These are phyloP conservation scores for Atkinsonella texensis DNA, from an alignment of 2,329 filamentous ascomycete genomes.

Conservation along the genomic window DNA sequence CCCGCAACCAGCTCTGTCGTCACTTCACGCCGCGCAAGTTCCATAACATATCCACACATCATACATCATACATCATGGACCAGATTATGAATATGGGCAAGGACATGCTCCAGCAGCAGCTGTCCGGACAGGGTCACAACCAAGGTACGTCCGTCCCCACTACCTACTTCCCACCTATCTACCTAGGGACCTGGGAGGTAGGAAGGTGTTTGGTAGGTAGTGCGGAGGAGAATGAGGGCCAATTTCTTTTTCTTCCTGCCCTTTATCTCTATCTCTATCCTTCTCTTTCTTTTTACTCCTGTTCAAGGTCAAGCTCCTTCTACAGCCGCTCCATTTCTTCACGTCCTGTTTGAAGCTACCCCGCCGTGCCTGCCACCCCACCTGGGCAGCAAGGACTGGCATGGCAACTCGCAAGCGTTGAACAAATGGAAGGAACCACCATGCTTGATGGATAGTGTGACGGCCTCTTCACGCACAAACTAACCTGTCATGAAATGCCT, in stretches of 20 bases:
- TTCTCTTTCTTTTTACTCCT: not conserved
- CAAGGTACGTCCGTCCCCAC: not conserved
- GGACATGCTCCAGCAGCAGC: conserved; percentile 12
- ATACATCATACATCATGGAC: conserved; percentile 28
- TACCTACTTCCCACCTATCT: no score
- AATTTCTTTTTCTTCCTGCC: no score
- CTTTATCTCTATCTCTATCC: no score
- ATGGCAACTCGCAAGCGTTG: not conserved
- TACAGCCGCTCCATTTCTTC: no score
- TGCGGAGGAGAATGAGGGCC: no score
- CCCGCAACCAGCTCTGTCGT: no score
- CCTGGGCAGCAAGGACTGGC: not conserved
- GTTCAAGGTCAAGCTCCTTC: not conserved
- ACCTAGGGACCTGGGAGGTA: no score
- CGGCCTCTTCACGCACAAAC: not conserved
- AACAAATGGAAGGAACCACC: not conserved
- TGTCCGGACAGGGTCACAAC: conserved; percentile 3
- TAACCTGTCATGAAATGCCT: not conserved
- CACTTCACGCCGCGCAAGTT: no score
- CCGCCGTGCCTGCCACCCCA: not conserved
- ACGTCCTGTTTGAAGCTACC: not conserved
- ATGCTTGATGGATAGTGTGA: not conserved
- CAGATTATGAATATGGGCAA: conserved; percentile 26
- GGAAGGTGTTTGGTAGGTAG: no score
- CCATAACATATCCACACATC: no score